Base-by-base conservation (phyloP, 441 rosid species). In the Bocquillonia castaneifolia region DNA sequence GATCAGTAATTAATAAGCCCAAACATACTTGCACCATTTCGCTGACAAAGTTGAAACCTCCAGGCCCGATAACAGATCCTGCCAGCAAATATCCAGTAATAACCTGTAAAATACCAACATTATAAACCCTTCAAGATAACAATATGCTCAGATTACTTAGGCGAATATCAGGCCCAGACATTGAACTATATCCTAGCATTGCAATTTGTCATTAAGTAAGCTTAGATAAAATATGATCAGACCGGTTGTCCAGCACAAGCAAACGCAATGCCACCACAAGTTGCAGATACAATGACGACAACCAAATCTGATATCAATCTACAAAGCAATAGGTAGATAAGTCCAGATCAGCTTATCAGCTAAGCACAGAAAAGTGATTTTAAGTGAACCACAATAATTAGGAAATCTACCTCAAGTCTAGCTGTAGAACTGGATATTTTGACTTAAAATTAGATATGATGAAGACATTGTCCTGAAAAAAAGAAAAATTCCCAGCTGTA, bases 201-300 rank as follows among this genome's bases (percentile, higher is more conserved):
- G 66, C 72, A 76, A 66, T 76, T 56, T 65, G 64, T 61, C 70
- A 73, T 73, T 63, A 71, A 76, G 69, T 68, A 63, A 73, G 69
- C 64, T 69, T 66, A 71, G 57, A 66, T 76, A 71, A 74, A 74
- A 60, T 73, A 59, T 66, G 72, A 72, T 59, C 93, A 78, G 64
- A 92, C 98, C 86, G 97, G 97, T 77, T 90, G 98, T 75, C 98
- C 96, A 82, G 93, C 95, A 80, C 92, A 92, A 64, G 97, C 98
- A 81, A 92, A 92, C 64, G 96, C 97, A 69, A 92, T 90, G 71
- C 98, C 98, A 79, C 97, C 98, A 79, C 93, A 92, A 68, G 95
- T 90, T 70, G 96, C 98, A 65, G 96, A 92, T 71, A 92, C 98
- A 74, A 87, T 91, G 85, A 88, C 91, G 67, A 91, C 88, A 10